These are phyloP conservation scores for Beauveria sp. DNA, from an alignment of 2,329 filamentous ascomycete species.

Conservation along the genomic window DNA sequence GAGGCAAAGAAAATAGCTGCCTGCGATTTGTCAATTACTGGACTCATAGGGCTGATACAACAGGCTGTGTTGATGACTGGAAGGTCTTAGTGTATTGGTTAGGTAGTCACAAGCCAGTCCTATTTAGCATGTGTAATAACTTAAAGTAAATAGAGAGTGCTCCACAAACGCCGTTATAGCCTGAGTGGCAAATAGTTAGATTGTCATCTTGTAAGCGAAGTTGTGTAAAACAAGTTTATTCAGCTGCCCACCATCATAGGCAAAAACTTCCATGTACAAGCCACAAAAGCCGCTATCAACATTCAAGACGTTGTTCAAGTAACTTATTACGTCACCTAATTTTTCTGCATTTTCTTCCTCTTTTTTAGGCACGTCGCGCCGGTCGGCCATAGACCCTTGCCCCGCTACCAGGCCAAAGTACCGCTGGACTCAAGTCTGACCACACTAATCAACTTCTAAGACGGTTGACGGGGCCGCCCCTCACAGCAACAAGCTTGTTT, in stretches of 20 bases:
- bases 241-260: neutral
- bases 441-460: neutral
- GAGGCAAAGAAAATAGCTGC: too few relatives aligned
- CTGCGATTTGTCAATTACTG: too few relatives aligned
- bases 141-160: too few relatives aligned
- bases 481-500: conserved; percentile 1
- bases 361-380: neutral
- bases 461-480: neutral
- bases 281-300: neutral
- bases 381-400: neutral
- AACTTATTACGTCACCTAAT: neutral
- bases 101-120: too few relatives aligned
- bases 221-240: neutral
- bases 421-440: neutral
- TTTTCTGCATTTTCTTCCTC: neutral
- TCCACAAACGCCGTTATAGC: neutral
- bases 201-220: neutral
- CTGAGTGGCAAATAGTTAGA: neutral
- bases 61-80: too few relatives aligned
- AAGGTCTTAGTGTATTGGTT: too few relatives aligned
- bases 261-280: neutral
- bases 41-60: too few relatives aligned
- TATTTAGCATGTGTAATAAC: too few relatives aligned
- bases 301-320: too few relatives aligned
- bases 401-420: neutral